Conservation (phyloP, 495 filamentous ascomycete genomes). For the Neurospora sp. region DNA sequence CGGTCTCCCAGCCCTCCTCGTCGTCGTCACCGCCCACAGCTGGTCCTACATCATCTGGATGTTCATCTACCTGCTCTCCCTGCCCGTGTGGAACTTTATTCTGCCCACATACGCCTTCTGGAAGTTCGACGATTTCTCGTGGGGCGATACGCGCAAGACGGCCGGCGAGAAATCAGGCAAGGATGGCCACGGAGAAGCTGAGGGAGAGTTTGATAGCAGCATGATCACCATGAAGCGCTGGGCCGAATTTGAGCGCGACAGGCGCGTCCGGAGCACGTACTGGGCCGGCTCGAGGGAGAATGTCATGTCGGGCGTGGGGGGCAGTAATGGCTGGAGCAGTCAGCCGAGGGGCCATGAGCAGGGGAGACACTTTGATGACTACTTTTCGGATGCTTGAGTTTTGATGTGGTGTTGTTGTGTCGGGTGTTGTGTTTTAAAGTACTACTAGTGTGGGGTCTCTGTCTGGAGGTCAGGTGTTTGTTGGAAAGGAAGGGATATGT, state of each 20-base stretch:
- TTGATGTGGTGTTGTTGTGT: background rate
- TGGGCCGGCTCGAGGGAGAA: constrained; percentile 37
- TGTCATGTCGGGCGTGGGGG: constrained; percentile 18
- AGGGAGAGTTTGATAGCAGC: constrained; percentile 94
- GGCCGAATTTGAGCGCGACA: constrained; percentile 80
- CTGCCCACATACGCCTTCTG: constrained; percentile 93
- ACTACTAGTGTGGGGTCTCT: background rate
- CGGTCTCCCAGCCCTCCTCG: constrained; percentile 84
- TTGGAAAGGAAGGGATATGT: background rate
- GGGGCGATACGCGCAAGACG: constrained; percentile 97
- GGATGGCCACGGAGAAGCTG: constrained; percentile 61
- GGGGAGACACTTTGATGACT: constrained; percentile 34
- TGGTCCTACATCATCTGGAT: constrained; percentile 94
- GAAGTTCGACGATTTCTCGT: constrained; percentile 99
- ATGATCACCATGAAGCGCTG: constrained; percentile 98
- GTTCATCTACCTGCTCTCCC: constrained; percentile 85
- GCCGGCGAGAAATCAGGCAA: constrained; percentile 77
- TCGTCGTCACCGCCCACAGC: constrained; percentile 91
- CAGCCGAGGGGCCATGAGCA: constrained; percentile 27
- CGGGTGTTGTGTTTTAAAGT: background rate
- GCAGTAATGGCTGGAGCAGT: constrained; percentile 17
- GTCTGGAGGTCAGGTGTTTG: background rate
- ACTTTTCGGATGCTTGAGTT: constrained; percentile 39
- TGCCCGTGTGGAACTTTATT: constrained; percentile 97
- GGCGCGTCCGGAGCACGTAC: constrained; percentile 30